Conservation (phyloP, 139 green algal genomes). For the Chlorella sp. region DNA sequence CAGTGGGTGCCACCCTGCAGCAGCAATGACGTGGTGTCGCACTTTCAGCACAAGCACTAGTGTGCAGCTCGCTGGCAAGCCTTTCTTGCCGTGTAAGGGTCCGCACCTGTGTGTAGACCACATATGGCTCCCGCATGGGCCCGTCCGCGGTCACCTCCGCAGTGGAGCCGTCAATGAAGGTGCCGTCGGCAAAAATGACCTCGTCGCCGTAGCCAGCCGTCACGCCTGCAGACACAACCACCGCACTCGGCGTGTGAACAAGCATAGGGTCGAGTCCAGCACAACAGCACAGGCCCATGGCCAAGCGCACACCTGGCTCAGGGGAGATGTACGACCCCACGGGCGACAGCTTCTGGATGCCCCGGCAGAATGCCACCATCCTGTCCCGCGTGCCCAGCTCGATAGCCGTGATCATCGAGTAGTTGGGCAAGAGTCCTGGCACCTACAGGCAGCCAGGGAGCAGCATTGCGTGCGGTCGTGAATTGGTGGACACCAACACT, state of each 20-base stretch:
- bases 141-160: conserved; percentile 88
- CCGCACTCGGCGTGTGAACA: not conserved
- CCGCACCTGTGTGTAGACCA: conserved; percentile 82
- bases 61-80: too few relatives aligned
- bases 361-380: conserved; percentile 82
- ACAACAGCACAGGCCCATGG: too few relatives aligned
- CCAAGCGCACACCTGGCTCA: conserved; percentile 63
- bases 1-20: conserved; percentile 85
- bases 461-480: too few relatives aligned
- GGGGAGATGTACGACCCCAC: conserved; percentile 84
- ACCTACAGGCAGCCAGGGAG: not conserved
- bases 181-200: conserved; percentile 94
- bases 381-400: conserved; percentile 52
- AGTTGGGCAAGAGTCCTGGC: conserved; percentile 24
- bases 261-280: too few relatives aligned
- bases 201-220: conserved; percentile 88
- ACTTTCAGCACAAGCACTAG: not conserved
- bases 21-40: too few relatives aligned
- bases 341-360: conserved; percentile 75
- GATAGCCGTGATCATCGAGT: conserved; percentile 85
- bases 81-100: too few relatives aligned
- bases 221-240: conserved; percentile 46
- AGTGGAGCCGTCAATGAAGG: conserved; percentile 92
- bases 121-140: conserved; percentile 81
- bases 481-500: not conserved